A percentile compares a stretch with the other conserved stretches of the same genome.
phyloP scores from a whole-genome alignment of 2,329 filamentous ascomycete species.

The Elsinoe perseae region DNA sequence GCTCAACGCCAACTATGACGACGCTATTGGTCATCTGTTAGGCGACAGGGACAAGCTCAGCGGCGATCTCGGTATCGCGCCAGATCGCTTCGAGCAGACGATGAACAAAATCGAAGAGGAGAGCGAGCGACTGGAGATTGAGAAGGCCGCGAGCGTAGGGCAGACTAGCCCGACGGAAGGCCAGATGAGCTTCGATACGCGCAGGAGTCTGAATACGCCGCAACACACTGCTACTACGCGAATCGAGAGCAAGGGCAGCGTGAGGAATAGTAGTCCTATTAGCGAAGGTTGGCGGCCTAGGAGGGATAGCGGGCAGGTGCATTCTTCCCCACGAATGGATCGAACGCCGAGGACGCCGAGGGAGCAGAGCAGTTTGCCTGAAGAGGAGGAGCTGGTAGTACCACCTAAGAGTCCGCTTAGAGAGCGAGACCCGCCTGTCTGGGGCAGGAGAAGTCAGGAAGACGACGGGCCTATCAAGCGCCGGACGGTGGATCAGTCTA shows the following conservation, averaged over 20 bases:
- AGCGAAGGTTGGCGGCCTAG: background rate
- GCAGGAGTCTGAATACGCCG: background rate
- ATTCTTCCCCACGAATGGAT: background rate
- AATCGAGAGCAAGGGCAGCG: background rate
- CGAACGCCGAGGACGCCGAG: background rate
- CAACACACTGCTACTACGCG: background rate
- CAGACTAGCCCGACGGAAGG: background rate
- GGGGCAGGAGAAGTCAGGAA: background rate
- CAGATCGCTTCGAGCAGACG: constrained; percentile 28
- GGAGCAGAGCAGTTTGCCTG: background rate
- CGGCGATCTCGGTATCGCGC: constrained; percentile 28
- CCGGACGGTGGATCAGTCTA: background rate
- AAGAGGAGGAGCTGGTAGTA: background rate
- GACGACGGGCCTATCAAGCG: background rate
- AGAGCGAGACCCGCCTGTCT: background rate
- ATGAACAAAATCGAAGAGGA: constrained; percentile 24
- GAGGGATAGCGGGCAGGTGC: background rate
- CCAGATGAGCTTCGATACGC: background rate
- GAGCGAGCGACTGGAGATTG: constrained; percentile 23
- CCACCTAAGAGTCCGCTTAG: constrained; percentile 9
- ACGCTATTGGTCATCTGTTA: constrained; percentile 26
- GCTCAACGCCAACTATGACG: constrained; percentile 30
- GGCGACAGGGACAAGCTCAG: constrained; percentile 26
- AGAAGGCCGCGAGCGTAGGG: constrained; percentile 20
- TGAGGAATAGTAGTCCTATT: constrained; percentile 2